A percentile compares a stretch with the other conserved stretches of the same genome.
Evolutionary conservation across 192 early-diverging fungal genomes (phyloP).

Genomic region (Chytriomyces hyalinus): DNA sequence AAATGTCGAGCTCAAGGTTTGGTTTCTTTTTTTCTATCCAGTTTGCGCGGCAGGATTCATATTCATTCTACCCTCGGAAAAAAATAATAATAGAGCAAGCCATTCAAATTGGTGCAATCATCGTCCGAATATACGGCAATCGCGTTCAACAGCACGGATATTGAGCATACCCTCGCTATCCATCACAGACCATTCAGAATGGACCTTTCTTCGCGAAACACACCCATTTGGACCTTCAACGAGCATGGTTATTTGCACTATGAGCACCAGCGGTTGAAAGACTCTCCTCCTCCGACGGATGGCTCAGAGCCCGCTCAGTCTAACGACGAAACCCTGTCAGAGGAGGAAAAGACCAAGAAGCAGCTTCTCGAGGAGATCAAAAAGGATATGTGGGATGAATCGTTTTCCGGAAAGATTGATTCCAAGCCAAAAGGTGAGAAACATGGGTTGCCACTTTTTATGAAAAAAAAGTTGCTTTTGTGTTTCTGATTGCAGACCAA

Average conservation of each 20-base stretch:
- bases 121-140: no score
- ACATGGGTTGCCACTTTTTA: slow-evolving; percentile 4
- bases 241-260: slow-evolving; percentile 81
- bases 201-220: no score
- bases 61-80: no score
- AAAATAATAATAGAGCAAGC: no score
- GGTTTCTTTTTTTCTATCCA: no score
- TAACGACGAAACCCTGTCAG: slow-evolving; percentile 16
- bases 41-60: no score
- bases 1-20: no score
- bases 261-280: slow-evolving; percentile 75
- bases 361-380: slow-evolving; percentile 53
- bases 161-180: no score
- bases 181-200: no score
- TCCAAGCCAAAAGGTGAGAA: slow-evolving; percentile 86
- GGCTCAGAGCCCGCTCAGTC: neutral
- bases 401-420: slow-evolving; percentile 86
- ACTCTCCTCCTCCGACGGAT: slow-evolving; percentile 13
- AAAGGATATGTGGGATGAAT: slow-evolving; percentile 81
- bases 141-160: no score
- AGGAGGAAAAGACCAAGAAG: slow-evolving; percentile 48
- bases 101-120: no score
- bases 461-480: neutral
- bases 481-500: neutral
- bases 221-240: slow-evolving; percentile 62